A percentile compares a stretch with the other conserved stretches of the same genome.
These are phyloP conservation scores for Globisporangium solare DNA, from an alignment of 352 stramenopile species.

Conservation along the genomic window DNA sequence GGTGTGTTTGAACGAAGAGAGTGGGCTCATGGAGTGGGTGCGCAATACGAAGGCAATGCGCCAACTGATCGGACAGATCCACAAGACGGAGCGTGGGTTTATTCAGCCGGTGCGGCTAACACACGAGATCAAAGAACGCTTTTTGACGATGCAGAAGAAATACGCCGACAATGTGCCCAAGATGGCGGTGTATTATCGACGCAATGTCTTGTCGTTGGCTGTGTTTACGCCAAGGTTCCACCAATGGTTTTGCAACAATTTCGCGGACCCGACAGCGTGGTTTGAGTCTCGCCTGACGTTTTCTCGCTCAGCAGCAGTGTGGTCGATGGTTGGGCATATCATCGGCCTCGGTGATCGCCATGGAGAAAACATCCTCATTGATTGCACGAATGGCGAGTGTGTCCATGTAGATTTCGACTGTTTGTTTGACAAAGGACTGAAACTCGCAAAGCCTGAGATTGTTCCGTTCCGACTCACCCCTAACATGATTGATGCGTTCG, in stretches of 20 bases:
- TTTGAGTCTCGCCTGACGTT: conserved; percentile 93
- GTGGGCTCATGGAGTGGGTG: conserved; percentile 99
- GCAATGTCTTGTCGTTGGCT: conserved; percentile 53
- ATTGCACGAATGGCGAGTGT: conserved; percentile 95
- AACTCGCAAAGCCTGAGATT: conserved; percentile 95
- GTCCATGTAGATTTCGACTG: conserved; percentile 99
- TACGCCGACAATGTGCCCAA: conserved; percentile 75
- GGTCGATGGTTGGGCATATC: conserved; percentile 97
- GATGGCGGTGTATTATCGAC: conserved; percentile 64
- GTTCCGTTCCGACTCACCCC: conserved; percentile 99
- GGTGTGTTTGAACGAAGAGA: conserved; percentile 99
- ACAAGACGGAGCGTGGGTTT: conserved; percentile 83
- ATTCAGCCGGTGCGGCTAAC: conserved; percentile 76
- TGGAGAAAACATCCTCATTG: conserved; percentile 99
- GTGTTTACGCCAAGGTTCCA: conserved; percentile 95
- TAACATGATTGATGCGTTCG: conserved; percentile 99
- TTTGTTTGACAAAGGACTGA: conserved; percentile 99
- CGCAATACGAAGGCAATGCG: conserved; percentile 94
- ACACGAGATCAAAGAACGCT: conserved; percentile 77
- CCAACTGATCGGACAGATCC: conserved; percentile 81
- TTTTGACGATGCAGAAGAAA: conserved; percentile 89
- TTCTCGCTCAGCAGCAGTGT: conserved; percentile 89
- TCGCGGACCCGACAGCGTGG: conserved; percentile 96
- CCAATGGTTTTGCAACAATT: conserved; percentile 99
- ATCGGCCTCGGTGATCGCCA: conserved; percentile 93